Evolutionary conservation across 2,329 filamentous ascomycete genomes (phyloP), one percentile per base, ranked within the genome.

Genomic region (Cercospora sp.): DNA sequence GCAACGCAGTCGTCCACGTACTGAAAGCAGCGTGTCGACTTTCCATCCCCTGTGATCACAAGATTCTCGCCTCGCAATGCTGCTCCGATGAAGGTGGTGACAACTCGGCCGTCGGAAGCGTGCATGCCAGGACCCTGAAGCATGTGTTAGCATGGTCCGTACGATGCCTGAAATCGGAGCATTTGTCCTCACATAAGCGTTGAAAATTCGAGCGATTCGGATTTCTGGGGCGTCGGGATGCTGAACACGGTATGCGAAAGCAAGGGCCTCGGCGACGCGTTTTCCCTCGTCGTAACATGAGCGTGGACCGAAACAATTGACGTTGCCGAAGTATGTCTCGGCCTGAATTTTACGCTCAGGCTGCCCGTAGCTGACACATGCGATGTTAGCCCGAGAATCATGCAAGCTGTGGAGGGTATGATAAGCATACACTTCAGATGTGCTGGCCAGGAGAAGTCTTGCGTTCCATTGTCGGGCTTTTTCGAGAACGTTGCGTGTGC

Each of bases 281-380:
- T 69, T 69, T 6, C 67, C 67, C 60, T 69, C 67, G 28, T 69
- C 67, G 28, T 69, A 69, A 39, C 67, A 69, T 13, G 63, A 48
- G 18, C 67, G 42, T 8, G 64, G 64, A 5, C 67, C 67, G 18
- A 69, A 69, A 55, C 31, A 66, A 20, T 66, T 69, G 5, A 64
- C 64, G 36, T 69, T 69, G 30, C 64, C 67, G 28, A 51, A 36
- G 60, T 69, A 69, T 10, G 48, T 36, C 26, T 69, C 67, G 9
- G 30, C 31, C 51, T 66, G 67, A 16, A 64, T 48, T 5, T 60
- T 57, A 3, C 36, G 48, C 33, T 63, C 31, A 5, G 64, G 20
- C 30, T 66, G 64, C 3, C 64, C 64, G 20, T 60, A 60, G 9
- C 57, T 60, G n/a, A 12, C 5, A 13, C 1, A 5, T 20, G 20